Conservation (phyloP, 129 eudicot species). For the Ambrosia trifida region DNA sequence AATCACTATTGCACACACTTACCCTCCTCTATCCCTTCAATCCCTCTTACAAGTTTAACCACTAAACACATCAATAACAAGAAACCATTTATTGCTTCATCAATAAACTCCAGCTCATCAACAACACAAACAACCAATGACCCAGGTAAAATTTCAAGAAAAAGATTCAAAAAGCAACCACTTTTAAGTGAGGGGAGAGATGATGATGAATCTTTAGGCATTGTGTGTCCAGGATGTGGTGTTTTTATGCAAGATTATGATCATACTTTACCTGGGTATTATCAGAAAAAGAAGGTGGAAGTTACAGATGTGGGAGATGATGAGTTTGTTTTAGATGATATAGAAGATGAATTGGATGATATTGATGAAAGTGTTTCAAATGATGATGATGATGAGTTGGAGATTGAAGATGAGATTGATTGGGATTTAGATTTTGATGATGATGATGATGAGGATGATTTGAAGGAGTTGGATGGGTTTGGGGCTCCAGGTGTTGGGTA, state of each 20-base stretch:
- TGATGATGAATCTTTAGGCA: conserved; percentile 69
- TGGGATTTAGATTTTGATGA: conserved; percentile 62
- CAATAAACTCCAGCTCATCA: conserved; percentile 41
- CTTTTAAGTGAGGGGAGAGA: conserved; percentile 94
- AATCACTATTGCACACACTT: conserved; percentile 14
- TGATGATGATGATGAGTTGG: conserved; percentile 30
- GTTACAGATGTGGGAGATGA: conserved; percentile 26
- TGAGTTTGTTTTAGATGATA: conserved; percentile 27
- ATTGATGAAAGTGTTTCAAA: conserved; percentile 30
- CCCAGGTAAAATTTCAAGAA: conserved; percentile 41
- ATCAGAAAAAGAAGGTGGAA: conserved; percentile 60
- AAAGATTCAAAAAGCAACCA: conserved; percentile 44
- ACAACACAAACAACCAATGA: conserved; percentile 40
- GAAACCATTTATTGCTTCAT: conserved; percentile 29
- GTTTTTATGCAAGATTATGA: conserved; percentile 95
- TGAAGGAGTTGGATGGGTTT: conserved; percentile 70
- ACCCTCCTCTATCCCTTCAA: conserved; percentile 18
- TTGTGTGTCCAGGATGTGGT: conserved; percentile 95
- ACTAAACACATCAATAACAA: conserved; percentile 22
- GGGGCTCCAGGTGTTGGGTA: conserved; percentile 72
- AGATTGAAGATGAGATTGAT: conserved; percentile 45
- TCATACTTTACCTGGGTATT: conserved; percentile 80
- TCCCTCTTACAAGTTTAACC: conserved; percentile 25
- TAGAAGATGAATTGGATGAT: conserved; percentile 45
- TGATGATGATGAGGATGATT: conserved; percentile 66